phyloP scores from a whole-genome alignment of 495 filamentous ascomycete species.

The Letharia lupina region DNA sequence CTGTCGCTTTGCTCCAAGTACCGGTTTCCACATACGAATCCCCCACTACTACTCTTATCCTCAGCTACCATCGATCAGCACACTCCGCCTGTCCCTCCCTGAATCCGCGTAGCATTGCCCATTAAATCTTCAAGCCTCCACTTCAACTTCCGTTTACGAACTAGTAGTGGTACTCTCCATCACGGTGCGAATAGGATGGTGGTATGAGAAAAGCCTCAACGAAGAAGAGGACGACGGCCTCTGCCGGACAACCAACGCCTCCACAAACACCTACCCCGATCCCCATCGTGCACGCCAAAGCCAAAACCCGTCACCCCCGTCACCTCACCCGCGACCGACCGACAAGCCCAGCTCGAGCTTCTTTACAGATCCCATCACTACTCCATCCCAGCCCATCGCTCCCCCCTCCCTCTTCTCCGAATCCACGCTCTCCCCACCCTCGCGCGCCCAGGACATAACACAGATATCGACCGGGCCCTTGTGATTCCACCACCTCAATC shows the following conservation, averaged over 20 bases:
- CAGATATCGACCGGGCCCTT: too few species aligned
- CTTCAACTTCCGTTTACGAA: not conserved
- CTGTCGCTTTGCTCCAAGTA: not conserved
- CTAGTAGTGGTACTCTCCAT: not conserved
- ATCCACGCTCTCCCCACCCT: too few species aligned
- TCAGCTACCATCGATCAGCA: not conserved
- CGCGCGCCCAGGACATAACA: too few species aligned
- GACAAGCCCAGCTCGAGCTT: not conserved
- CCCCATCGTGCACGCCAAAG: too few species aligned
- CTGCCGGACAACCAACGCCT: not conserved
- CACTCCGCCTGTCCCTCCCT: not conserved
- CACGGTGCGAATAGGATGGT: not conserved
- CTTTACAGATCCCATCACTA: too few species aligned
- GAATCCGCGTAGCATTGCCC: not conserved
- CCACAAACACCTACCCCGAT: too few species aligned
- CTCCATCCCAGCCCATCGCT: too few species aligned
- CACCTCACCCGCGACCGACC: not conserved
- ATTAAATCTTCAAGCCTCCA: not conserved
- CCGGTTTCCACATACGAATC: not conserved
- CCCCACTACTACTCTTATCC: not conserved
- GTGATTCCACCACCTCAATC: too few species aligned
- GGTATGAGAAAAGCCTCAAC: not conserved
- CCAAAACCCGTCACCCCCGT: too few species aligned
- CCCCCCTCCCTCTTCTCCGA: too few species aligned
- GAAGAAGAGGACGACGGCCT: not conserved